phyloP scores from a whole-genome alignment of 1,284 basidiomycete genomes.

The Boletus chippewaensis region DNA sequence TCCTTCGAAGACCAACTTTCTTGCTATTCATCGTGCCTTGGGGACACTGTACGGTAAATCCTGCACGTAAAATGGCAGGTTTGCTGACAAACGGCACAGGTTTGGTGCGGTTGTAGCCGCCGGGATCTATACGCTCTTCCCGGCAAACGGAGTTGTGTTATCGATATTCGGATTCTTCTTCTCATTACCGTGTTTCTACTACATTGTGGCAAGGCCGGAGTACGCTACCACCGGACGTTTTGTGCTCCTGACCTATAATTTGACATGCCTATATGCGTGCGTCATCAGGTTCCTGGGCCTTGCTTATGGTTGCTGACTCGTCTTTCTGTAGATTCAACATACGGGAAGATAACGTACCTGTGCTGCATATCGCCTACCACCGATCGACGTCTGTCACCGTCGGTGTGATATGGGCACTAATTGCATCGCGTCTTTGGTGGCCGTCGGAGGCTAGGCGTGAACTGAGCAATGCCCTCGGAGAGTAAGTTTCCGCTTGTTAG shows the following conservation, averaged over 20 bases:
- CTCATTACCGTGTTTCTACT: conserved; percentile 91
- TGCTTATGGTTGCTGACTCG: not conserved
- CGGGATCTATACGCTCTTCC: conserved; percentile 65
- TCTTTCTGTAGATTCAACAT: conserved; percentile 67
- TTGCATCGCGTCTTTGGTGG: conserved; percentile 92
- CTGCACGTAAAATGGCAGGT: not conserved
- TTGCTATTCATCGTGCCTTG: conserved; percentile 70
- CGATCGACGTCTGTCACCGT: conserved; percentile 78
- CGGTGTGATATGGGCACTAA: conserved; percentile 84
- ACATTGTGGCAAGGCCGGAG: conserved; percentile 74
- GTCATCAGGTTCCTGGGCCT: conserved; percentile 19
- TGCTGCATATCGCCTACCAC: conserved; percentile 67
- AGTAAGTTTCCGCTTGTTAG: conserved; percentile 45
- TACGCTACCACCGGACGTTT: conserved; percentile 81
- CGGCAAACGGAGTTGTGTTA: conserved; percentile 68
- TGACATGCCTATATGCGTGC: conserved; percentile 84
- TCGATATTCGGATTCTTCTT: conserved; percentile 85
- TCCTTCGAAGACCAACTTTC: conserved; percentile 66
- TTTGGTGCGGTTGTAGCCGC: conserved; percentile 77
- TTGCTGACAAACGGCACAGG: conserved; percentile 35
- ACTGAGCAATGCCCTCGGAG: conserved; percentile 76
- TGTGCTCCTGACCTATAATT: conserved; percentile 85
- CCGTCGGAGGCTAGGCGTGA: conserved; percentile 89
- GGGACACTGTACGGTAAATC: conserved; percentile 66
- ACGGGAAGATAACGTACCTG: conserved; percentile 63